phyloP scores from a whole-genome alignment of 1,284 basidiomycete species.

The Fistulinella cinereoalba region DNA sequence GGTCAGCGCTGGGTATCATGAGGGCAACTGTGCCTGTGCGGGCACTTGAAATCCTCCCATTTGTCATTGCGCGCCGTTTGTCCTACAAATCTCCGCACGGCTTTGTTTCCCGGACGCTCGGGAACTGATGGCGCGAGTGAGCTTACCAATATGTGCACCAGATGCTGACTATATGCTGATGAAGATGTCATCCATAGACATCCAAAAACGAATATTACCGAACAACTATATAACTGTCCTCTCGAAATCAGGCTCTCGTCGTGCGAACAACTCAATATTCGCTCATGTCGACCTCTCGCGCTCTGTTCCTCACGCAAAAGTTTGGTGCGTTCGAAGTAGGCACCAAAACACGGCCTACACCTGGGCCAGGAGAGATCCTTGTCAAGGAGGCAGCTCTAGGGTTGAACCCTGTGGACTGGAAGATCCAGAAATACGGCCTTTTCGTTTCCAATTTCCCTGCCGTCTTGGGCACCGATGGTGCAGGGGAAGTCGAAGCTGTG shows the following conservation, averaged over 20 bases:
- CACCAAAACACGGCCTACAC: conserved; percentile 11
- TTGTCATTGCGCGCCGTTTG: too few relatives aligned
- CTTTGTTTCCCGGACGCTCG: too few relatives aligned
- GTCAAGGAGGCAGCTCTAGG: conserved; percentile 24
- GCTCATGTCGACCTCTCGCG: conserved; percentile 17
- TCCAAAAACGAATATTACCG: too few relatives aligned
- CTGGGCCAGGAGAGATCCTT: conserved; percentile 25
- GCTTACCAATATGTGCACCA: conserved; percentile 1
- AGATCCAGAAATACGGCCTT: conserved; percentile 31
- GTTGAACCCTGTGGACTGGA: conserved; percentile 37
- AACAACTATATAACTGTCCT: too few relatives aligned
- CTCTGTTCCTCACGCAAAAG: conserved; percentile 25
- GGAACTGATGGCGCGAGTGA: background rate
- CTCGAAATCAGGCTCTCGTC: background rate
- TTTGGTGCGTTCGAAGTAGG: conserved; percentile 18
- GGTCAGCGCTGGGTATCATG: background rate
- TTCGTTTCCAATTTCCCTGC: conserved; percentile 33
- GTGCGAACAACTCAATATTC: background rate
- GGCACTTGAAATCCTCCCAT: too few relatives aligned
- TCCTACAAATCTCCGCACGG: too few relatives aligned
- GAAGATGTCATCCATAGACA: background rate
- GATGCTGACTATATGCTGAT: background rate
- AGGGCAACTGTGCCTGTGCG: background rate
- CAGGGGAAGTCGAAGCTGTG: conserved; percentile 45
- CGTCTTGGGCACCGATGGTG: conserved; percentile 46